Base-by-base conservation (phyloP, 306 rosid species). In the Sechiopsis laciniata region DNA sequence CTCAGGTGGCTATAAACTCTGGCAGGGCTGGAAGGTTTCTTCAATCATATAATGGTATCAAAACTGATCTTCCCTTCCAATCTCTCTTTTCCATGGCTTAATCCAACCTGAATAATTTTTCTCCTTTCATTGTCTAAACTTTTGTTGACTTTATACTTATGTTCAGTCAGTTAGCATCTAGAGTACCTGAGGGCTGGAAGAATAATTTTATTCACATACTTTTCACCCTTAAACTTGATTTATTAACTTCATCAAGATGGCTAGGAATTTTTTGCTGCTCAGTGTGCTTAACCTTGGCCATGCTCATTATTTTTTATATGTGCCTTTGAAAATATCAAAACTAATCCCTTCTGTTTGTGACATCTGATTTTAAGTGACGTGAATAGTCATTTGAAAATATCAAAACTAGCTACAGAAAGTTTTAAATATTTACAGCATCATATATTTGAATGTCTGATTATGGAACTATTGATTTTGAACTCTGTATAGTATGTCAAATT, bases 41-140 rank as follows among this genome's bases (percentile, higher is more conserved):
- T 78, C 96, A 83, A 68, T 81, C 96, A 77, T 90, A 75, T 77
- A 70, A 84, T 73, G 93, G 96, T 92, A 90, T 73, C 60, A 32
- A 75, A 42, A 64, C 66, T 61, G 48, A 60, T n/a, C 48, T 7
- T 42, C 10, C 35, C 19, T 72, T 56, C 12, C 26, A 20, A 35
- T 55, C 64, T 16, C 46, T n/a, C 61, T 35, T 12, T 37, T 55
- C 14, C 70, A 14, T 64, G 70, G 70, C 70, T 64, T 64, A 17
- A 37, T 16, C 40, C 16, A 64, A 64, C 42, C 70, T 37, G 7
- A 22, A 64, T 40, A 40, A 3, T 37, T 64, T 63, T 37, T 8
- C 53, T 64, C 26, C 17, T 64, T 64, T 42, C 29, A 17, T 11
- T 65, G 51, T 64, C n/a, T 65, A 10, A 46, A 42, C 26, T 40